Conservation (phyloP, 1,139 yeast species). For the Ashbya aceris region DNA sequence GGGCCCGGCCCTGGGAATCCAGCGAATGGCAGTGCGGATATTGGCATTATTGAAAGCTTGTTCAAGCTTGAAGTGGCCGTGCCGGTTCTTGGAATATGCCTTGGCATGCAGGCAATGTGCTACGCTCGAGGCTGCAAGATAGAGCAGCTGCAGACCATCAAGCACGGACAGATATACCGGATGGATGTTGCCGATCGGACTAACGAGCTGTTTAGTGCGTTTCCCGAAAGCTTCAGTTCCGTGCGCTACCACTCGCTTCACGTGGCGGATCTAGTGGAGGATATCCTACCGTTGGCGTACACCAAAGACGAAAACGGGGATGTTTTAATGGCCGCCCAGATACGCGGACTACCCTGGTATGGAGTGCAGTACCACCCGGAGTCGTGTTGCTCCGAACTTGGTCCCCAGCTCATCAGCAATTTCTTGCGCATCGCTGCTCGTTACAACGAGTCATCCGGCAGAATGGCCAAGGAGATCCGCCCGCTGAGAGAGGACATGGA, state of each 20-base stretch:
- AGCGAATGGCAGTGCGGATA: slow-evolving; percentile 42
- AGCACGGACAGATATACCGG: slow-evolving; percentile 78
- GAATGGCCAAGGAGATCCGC: not conserved
- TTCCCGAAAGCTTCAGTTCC: slow-evolving; percentile 43
- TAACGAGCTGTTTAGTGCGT: slow-evolving; percentile 34
- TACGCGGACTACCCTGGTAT: slow-evolving; percentile 54
- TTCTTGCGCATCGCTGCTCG: slow-evolving; percentile 49
- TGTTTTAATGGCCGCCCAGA: slow-evolving; percentile 74
- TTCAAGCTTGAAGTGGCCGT: slow-evolving; percentile 28
- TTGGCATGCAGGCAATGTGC: slow-evolving; percentile 86
- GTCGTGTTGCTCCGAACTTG: slow-evolving; percentile 72
- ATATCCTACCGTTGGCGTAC: slow-evolving; percentile 48
- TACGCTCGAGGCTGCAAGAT: slow-evolving; percentile 54
- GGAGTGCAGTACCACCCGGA: slow-evolving; percentile 99
- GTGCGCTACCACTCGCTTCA: slow-evolving; percentile 86
- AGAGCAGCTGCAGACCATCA: slow-evolving; percentile 44
- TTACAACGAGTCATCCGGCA: slow-evolving; percentile 28
- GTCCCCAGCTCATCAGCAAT: slow-evolving; percentile 48
- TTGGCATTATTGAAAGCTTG: slow-evolving; percentile 56
- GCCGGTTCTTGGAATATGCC: slow-evolving; percentile 84
- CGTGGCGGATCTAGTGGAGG: slow-evolving; percentile 31
- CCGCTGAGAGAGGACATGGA: not conserved
- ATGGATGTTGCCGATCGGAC: slow-evolving; percentile 28
- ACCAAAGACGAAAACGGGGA: slow-evolving; percentile 34
- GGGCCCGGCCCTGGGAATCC: slow-evolving; percentile 99